A percentile compares a stretch with the other conserved stretches of the same genome.
phyloP scores from a whole-genome alignment of 2,329 filamentous ascomycete species.

The Aspergillus sp. region DNA sequence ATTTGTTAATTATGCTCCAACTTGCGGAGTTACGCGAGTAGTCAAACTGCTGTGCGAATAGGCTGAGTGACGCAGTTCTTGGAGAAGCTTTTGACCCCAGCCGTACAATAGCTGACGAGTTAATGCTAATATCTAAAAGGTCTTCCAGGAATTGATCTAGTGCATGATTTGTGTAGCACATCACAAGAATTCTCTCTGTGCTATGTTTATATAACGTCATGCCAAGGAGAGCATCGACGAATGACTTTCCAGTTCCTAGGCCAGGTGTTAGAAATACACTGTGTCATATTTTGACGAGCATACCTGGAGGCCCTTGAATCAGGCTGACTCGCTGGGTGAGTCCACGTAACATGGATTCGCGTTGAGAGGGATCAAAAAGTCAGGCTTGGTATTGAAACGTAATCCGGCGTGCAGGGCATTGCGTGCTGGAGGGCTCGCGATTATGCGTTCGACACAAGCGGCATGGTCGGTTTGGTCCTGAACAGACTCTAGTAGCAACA shows the following conservation, averaged over 20 bases:
- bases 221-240: conserved; percentile 68
- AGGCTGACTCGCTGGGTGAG: conserved; percentile 60
- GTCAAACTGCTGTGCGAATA: conserved; percentile 48
- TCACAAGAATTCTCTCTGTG: conserved; percentile 60
- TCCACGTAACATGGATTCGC: conserved; percentile 59
- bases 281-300: not conserved
- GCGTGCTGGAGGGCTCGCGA: conserved; percentile 41
- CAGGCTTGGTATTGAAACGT: conserved; percentile 46
- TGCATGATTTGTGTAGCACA: conserved; percentile 72
- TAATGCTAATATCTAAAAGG: conserved; percentile 63
- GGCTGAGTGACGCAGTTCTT: conserved; percentile 53
- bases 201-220: conserved; percentile 60
- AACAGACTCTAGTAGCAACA: conserved; percentile 56
- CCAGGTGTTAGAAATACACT: too few species aligned
- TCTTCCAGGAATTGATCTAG: conserved; percentile 70
- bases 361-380: conserved; percentile 60
- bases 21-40: conserved; percentile 39
- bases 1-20: conserved; percentile 49
- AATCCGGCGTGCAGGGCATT: conserved; percentile 47
- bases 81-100: conserved; percentile 64
- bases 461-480: conserved; percentile 47
- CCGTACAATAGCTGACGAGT: conserved; percentile 57
- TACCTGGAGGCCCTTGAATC: conserved; percentile 75
- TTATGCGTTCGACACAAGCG: conserved; percentile 47
- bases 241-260: conserved; percentile 74